Evolutionary conservation across 164 flowering plant genomes (phyloP).

Genomic region (Dillenia turbinata): DNA sequence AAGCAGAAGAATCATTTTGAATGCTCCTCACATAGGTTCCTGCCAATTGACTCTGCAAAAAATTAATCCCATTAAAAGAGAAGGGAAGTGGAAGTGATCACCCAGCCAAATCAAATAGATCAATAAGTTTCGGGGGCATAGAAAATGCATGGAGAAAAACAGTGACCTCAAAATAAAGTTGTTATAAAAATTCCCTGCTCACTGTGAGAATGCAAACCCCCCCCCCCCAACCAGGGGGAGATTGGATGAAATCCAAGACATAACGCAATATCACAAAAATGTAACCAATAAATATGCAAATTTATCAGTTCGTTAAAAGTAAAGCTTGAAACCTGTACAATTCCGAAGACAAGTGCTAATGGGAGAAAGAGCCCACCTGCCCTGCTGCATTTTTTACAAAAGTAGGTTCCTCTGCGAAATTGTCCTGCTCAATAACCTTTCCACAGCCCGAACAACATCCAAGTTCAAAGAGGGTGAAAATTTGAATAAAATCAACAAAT

Average conservation of each 20-base stretch:
- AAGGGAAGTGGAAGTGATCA: background rate
- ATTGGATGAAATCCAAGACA: background rate
- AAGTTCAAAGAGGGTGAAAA: background rate
- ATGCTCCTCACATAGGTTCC: conserved; percentile 31
- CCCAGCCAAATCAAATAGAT: too few species aligned
- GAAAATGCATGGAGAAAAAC: background rate
- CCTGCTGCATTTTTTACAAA: conserved; percentile 19
- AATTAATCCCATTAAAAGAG: background rate
- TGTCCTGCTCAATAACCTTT: conserved; percentile 12
- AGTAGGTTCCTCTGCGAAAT: conserved; percentile 16
- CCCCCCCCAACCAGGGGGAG: background rate
- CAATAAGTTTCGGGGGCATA: too few species aligned
- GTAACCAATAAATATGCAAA: background rate
- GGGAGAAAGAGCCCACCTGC: conserved; percentile 13
- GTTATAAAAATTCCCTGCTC: too few species aligned
- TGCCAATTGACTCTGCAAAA: conserved; percentile 29
- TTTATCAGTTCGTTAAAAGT: background rate
- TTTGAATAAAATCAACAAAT: too few species aligned
- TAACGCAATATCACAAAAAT: background rate
- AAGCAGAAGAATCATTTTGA: conserved; percentile 29
- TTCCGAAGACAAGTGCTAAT: background rate
- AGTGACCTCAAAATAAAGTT: background rate
- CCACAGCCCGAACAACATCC: conserved; percentile 22
- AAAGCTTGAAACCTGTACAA: too few species aligned
- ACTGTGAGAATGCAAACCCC: background rate